Evolutionary conservation across 176 grass and related monocot genomes (phyloP), one percentile per base, ranked within the genome.

Genomic region (Cenchrus fungigraminus): DNA sequence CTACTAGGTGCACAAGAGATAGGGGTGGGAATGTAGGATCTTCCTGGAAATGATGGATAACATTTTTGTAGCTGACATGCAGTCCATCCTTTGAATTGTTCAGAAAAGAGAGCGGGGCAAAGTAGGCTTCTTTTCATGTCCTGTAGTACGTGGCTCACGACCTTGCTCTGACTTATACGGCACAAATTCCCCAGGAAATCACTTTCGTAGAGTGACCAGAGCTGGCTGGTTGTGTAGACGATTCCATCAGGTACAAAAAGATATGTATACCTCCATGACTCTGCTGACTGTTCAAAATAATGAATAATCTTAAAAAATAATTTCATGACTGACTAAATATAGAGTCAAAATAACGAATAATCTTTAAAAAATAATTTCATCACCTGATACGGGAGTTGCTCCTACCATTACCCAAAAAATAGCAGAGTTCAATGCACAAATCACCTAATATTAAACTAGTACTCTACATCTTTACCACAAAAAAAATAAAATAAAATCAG

Each of bases 121-220:
- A 49, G 79, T 46, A 28, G 29, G 7, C 20, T 6, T 70, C 62
- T 43, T 74, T 43, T 25, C 45, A 43, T 68, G 54, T 72, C 77
- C 5, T 31, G 17, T 71, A 62, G 37, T 64, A 80, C 53, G 55
- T 81, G 69, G 77, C 70, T 79, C 53, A 81, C 81, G 65, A n/a
- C 72, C 72, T 82, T 47, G 40, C 79, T 86, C 71, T 70, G 74
- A 66, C 77, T 62, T 73, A 59, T 77, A 85, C 79, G 77, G 52
- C 65, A 88, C 73, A 82, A 28, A 55, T 77, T 86, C 19, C 14
- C 16, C 65, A 11, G 13, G 20, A 82, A 19, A 79, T 86, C 78
- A 31, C 72, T 78, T 88, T 76, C 69, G 32, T 64, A 29, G 32
- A 51, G n/a, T 80, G 49, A 81, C 65, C 52, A 57, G 12, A 56